Conservation (phyloP, 2,329 filamentous ascomycete species). For the Ophiostoma sp. region DNA sequence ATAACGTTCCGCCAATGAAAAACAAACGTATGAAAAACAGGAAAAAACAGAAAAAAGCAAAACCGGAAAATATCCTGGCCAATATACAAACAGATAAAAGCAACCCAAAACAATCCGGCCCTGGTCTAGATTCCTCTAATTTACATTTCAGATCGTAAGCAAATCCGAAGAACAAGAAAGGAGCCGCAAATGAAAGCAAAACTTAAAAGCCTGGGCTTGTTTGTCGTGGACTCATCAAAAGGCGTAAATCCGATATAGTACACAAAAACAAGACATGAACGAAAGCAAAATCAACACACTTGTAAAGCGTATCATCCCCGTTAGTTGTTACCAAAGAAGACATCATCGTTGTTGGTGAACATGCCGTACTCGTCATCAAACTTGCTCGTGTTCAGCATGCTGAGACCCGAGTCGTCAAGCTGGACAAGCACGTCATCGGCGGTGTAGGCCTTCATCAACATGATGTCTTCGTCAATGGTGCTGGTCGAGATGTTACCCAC, state of each 20-base stretch:
- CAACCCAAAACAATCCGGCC: not conserved
- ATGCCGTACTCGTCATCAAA: slow-evolving; percentile 58
- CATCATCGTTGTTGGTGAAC: slow-evolving; percentile 53
- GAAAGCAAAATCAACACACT: not conserved
- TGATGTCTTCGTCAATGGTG: slow-evolving; percentile 46
- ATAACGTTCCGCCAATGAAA: slow-evolving; percentile 16
- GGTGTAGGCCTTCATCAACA: slow-evolving; percentile 47
- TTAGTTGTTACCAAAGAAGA: slow-evolving; percentile 48
- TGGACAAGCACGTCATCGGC: slow-evolving; percentile 46
- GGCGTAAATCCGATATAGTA: slow-evolving; percentile 21
- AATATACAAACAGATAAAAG: slow-evolving; percentile 3
- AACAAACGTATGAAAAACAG: not conserved
- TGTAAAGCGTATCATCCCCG: not conserved
- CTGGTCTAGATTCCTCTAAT: slow-evolving; percentile 11
- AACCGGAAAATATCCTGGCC: not conserved
- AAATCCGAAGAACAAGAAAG: slow-evolving; percentile 12
- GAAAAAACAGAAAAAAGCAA: not conserved
- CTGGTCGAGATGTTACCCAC: slow-evolving; percentile 38
- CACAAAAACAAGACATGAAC: slow-evolving; percentile 20
- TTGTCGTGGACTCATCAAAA: slow-evolving; percentile 27
- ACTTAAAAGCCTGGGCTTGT: slow-evolving; percentile 12
- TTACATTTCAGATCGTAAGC: slow-evolving; percentile 9
- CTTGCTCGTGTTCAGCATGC: slow-evolving; percentile 53
- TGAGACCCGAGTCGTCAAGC: slow-evolving; percentile 47
- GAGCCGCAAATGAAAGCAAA: not conserved